phyloP scores from a whole-genome alignment of 139 green algal species.

The Micractinium sp. region DNA sequence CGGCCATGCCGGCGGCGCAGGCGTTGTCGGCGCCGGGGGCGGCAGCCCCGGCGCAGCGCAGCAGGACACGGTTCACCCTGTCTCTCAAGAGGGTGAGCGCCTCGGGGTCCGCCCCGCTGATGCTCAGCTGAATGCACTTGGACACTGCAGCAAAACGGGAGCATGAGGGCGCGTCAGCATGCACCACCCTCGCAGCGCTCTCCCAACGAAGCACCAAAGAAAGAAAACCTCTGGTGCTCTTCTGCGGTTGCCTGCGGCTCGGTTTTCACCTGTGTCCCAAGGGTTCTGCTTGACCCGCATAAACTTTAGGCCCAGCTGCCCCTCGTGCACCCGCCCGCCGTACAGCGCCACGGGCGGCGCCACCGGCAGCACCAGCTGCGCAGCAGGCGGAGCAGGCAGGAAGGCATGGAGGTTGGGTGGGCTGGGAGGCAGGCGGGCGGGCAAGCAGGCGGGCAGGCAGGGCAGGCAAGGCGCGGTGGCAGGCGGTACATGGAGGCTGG shows the following conservation, averaged over 20 bases:
- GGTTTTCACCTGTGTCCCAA: slow-evolving; percentile 40
- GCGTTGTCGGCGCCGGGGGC: neutral
- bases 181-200: too few relatives aligned
- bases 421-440: neutral
- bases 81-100: slow-evolving; percentile 7
- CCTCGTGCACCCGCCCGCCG: slow-evolving; percentile 25
- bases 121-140: slow-evolving; percentile 36
- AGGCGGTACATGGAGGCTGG: too few relatives aligned
- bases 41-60: neutral
- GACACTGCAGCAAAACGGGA: neutral
- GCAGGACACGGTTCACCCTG: slow-evolving; percentile 2
- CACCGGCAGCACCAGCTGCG: slow-evolving; percentile 36
- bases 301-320: slow-evolving; percentile 51
- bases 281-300: slow-evolving; percentile 37
- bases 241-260: too few relatives aligned
- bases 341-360: slow-evolving; percentile 43
- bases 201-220: too few relatives aligned
- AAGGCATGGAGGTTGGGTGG: neutral
- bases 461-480: neutral
- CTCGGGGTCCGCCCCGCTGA: neutral
- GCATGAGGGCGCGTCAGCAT: too few relatives aligned
- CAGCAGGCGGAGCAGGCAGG: neutral
- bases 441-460: neutral
- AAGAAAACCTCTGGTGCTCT: too few relatives aligned
- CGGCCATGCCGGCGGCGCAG: neutral